phyloP scores from a whole-genome alignment of 2,329 filamentous ascomycete genomes.

The Reticulascus tulasneorum region DNA sequence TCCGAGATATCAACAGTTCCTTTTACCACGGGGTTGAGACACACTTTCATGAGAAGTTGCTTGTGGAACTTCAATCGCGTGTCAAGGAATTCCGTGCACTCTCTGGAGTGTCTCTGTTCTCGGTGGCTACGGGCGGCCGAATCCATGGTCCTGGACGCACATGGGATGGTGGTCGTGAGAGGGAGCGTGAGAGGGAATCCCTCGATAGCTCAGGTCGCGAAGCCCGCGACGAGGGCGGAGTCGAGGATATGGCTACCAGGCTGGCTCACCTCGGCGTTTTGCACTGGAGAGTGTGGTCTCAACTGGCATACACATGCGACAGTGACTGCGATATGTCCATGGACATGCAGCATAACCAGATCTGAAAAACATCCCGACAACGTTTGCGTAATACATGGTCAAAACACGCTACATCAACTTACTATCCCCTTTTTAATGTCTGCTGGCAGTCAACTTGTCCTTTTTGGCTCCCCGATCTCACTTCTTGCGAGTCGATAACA shows the following conservation, averaged over 20 bases:
- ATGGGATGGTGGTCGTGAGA: conserved; percentile 25
- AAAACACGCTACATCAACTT: too few relatives aligned
- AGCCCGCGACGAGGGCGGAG: conserved; percentile 46
- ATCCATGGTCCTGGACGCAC: conserved; percentile 32
- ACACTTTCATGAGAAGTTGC: conserved; percentile 44
- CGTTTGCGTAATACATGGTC: too few relatives aligned
- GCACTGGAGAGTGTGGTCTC: conserved; percentile 87
- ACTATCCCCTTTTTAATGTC: too few relatives aligned
- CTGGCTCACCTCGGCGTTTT: conserved; percentile 79
- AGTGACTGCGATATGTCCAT: conserved; percentile 28
- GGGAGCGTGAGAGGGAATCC: conserved; percentile 21
- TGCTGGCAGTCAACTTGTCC: too few relatives aligned
- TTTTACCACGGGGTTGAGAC: conserved; percentile 47
- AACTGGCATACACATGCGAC: conserved; percentile 61
- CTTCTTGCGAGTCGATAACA: conserved; percentile 3
- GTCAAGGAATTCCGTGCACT: conserved; percentile 51
- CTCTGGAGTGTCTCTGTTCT: conserved; percentile 50
- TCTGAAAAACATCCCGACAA: conserved; percentile 9
- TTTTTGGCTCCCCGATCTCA: background rate
- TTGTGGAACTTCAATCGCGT: conserved; percentile 43
- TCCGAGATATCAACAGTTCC: conserved; percentile 38
- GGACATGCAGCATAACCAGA: conserved; percentile 20
- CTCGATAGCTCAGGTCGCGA: conserved; percentile 32
- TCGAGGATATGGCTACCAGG: conserved; percentile 69
- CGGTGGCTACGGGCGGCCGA: conserved; percentile 50